Evolutionary conservation across 495 filamentous ascomycete species (phyloP).

Genomic region (Neurospora discreta): DNA sequence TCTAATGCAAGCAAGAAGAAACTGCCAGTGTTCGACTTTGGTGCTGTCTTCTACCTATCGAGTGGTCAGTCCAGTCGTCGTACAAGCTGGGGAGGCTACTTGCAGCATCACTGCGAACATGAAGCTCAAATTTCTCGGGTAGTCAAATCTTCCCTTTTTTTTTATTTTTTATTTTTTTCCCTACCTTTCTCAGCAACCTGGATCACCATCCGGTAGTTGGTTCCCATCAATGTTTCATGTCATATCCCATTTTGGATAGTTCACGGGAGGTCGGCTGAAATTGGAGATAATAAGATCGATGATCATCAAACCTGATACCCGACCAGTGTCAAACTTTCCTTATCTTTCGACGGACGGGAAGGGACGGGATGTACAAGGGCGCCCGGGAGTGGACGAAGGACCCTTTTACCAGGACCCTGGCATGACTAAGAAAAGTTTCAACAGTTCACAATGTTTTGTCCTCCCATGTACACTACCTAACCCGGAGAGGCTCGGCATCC

Average conservation of each 20-base stretch:
- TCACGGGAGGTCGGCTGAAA: neutral
- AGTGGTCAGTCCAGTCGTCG: neutral
- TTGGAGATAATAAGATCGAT: neutral
- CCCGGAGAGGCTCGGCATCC: neutral
- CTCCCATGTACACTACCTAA: neutral
- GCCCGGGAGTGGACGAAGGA: neutral
- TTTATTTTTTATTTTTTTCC: neutral
- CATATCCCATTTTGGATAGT: neutral
- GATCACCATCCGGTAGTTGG: neutral
- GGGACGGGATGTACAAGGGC: neutral
- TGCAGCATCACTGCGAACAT: neutral
- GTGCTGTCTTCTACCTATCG: neutral
- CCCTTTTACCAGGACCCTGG: neutral
- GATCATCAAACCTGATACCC: neutral
- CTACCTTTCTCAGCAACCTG: neutral
- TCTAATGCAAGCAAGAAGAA: neutral
- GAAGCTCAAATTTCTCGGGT: neutral
- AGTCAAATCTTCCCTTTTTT: neutral
- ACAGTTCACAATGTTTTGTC: neutral
- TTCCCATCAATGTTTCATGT: neutral
- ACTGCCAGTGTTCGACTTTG: neutral
- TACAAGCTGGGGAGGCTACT: too few species aligned
- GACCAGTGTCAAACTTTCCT: neutral
- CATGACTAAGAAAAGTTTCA: neutral
- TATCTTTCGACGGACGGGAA: neutral